Evolutionary conservation across 495 filamentous ascomycete genomes (phyloP), one percentile per base, ranked within the genome.

Genomic region (Aspergillus sparsus): DNA sequence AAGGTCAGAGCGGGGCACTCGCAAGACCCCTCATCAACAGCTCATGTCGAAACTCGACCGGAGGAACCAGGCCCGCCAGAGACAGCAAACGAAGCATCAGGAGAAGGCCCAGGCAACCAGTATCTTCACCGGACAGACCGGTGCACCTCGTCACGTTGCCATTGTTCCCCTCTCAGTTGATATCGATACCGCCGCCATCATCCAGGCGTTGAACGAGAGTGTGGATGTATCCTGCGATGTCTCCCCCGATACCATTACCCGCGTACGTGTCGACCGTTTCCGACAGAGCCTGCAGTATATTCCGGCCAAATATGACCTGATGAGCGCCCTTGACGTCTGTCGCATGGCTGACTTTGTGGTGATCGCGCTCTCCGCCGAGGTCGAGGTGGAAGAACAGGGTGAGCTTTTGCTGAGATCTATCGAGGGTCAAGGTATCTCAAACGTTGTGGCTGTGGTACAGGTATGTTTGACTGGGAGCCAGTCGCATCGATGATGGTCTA

Each of bases 1-100:
- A 70, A 59, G 62, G 58, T 67, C 74, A 71, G 64, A 88, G 75
- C 74, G 77, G 69, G 83, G 86, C 39, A 78, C 77, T 61, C 87
- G 93, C 60, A 95, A 90, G 74, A 96, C 93, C 44, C 89, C 89
- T 59, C 91, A 97, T 72, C 95, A 98, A 70, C 91, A 96, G 76
- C 82, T 96, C 71, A 95, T 96, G 90, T 96, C 93, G 37, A 98
- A 97, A 76, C 79, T 98, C 72, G 91, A 96, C 75, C 88, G 94
- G 36, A 84, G 90, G 67, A 97, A 98, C 74, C 91, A 93, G 77
- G 89, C 90, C 49, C 91, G 91, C 66, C 94, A 98, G 77, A 84
- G 85, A 68, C 89, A 92, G 63, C 80, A 84, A 62, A 75, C 83
- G 62, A 97, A 97, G 74, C 86, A 92, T 58, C 85, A 85, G 60